Conservation (phyloP, 2,329 filamentous ascomycete genomes). For the Aureobasidium sp. region DNA sequence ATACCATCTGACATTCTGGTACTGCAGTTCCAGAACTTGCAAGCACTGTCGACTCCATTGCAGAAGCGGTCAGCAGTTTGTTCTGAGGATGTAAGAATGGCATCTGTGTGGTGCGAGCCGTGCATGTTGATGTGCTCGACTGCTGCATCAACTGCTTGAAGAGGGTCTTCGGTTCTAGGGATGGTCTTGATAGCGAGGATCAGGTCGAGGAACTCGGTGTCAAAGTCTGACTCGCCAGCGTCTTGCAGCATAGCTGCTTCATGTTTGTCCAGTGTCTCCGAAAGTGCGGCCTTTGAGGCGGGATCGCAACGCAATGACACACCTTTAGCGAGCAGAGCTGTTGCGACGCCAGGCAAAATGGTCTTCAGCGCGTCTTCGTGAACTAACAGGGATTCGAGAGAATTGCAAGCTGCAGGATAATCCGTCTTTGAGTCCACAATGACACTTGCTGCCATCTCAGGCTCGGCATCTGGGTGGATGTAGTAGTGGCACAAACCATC, state of each 20-base stretch:
- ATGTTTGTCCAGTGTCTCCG: slow-evolving; percentile 38
- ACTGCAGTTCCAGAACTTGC: slow-evolving; percentile 95
- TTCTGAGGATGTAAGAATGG: slow-evolving; percentile 67
- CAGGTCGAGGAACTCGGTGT: slow-evolving; percentile 84
- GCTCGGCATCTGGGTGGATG: slow-evolving; percentile 70
- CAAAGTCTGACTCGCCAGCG: slow-evolving; percentile 64
- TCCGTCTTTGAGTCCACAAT: slow-evolving; percentile 87
- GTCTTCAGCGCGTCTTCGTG: slow-evolving; percentile 62
- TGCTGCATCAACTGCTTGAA: slow-evolving; percentile 54
- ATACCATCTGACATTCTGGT: slow-evolving; percentile 94
- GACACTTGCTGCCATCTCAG: slow-evolving; percentile 63
- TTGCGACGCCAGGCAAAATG: slow-evolving; percentile 64
- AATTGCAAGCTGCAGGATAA: slow-evolving; percentile 94
- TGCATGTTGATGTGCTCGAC: slow-evolving; percentile 86
- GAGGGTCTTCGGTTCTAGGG: slow-evolving; percentile 25
- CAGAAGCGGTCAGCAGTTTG: slow-evolving; percentile 74
- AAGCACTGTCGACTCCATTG: slow-evolving; percentile 76
- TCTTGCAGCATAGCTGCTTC: slow-evolving; percentile 50
- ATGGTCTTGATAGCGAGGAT: slow-evolving; percentile 79
- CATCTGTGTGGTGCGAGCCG: slow-evolving; percentile 90
- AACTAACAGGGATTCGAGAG: slow-evolving; percentile 84
- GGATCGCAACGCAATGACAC: slow-evolving; percentile 78
- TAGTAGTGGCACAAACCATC: slow-evolving; percentile 89
- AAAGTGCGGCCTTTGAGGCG: slow-evolving; percentile 58
- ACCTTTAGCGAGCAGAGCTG: slow-evolving; percentile 65